phyloP scores from a whole-genome alignment of 208 protist genomes.

The Crithidia sp. region DNA sequence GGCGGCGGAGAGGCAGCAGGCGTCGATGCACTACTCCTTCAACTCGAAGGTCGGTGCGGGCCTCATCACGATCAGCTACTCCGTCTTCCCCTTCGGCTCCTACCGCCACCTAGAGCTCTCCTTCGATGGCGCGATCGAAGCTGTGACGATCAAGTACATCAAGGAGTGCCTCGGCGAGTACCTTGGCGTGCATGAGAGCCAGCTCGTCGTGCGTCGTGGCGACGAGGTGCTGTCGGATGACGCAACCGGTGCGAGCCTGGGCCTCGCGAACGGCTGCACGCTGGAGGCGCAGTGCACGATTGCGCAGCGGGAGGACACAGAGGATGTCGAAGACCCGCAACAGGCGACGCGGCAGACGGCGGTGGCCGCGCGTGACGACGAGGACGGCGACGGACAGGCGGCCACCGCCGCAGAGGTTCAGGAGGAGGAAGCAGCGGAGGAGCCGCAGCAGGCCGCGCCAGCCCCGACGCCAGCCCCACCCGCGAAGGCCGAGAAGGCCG shows the following conservation, averaged over 20 bases:
- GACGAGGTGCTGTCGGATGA: conserved; percentile 18
- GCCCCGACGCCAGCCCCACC: not conserved
- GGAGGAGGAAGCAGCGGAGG: not conserved
- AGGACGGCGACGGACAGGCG: not conserved
- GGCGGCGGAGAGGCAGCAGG: not conserved
- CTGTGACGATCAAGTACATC: conserved; percentile 15
- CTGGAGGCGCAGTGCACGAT: conserved; percentile 18
- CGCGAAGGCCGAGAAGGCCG: conserved; percentile 18
- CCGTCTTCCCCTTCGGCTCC: conserved; percentile 3
- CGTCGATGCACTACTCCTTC: conserved; percentile 21
- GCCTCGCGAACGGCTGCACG: conserved; percentile 5
- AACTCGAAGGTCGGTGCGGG: conserved; percentile 30
- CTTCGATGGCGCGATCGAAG: conserved; percentile 26
- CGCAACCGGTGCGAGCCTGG: conserved; percentile 1
- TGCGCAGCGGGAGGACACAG: not conserved
- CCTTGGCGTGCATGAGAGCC: conserved; percentile 13
- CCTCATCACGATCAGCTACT: conserved; percentile 35
- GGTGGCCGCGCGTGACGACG: not conserved
- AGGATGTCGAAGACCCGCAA: not conserved
- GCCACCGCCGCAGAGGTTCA: not conserved
- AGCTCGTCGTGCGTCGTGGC: conserved; percentile 26
- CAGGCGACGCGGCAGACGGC: not conserved
- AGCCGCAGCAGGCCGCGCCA: conserved; percentile 2
- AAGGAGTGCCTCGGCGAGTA: conserved; percentile 16
- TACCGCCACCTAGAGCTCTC: conserved; percentile 36